Evolutionary conservation across 2,329 filamentous ascomycete genomes (phyloP), one percentile per base, ranked within the genome.

Genomic region (Dactylellina parvicollis): DNA sequence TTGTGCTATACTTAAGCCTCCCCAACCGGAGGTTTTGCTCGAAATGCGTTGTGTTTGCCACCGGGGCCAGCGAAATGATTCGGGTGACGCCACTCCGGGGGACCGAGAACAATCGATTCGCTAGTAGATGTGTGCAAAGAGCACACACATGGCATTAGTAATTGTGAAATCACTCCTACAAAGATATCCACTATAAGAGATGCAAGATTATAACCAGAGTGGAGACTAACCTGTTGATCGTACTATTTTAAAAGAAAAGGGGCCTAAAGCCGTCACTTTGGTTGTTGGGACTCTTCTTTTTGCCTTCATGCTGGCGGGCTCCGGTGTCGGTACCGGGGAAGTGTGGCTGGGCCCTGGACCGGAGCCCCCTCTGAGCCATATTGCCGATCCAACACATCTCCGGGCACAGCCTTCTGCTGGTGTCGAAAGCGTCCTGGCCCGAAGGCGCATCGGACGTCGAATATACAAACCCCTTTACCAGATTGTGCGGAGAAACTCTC

Each of bases 1-100:
- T 20, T 55, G 49, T 71, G 61, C 66, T 71, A 71, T 62, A 56
- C 57, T 62, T 64, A 52, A n/a, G n/a, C n/a, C n/a, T n/a, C n/a
- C n/a, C n/a, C n/a, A n/a, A n/a, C n/a, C n/a, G n/a, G n/a, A n/a
- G n/a, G n/a, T 38, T 56, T 34, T 65, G 36, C 24, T 44, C 24
- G 46, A n/a, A 49, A 22, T 42, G 40, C 34, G 30, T 54, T 47
- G 62, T 10, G 20, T 62, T 71, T 64, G 66, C 66, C 66, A 71
- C 66, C n/a, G 16, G 38, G 47, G 32, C 22, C 66, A 9, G 4
- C 46, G 18, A 38, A 22, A 26, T 36, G 47, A 55, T 42, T 57
- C 24, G 32, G 36, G 57, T 61, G 38, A 56, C 66, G 57, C 57
- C 66, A 71, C 66, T 38, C 66, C 49, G 66, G 54, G 44, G 12